Base-by-base conservation (phyloP, 1,284 basidiomycete species). In the Mycena citricolor region DNA sequence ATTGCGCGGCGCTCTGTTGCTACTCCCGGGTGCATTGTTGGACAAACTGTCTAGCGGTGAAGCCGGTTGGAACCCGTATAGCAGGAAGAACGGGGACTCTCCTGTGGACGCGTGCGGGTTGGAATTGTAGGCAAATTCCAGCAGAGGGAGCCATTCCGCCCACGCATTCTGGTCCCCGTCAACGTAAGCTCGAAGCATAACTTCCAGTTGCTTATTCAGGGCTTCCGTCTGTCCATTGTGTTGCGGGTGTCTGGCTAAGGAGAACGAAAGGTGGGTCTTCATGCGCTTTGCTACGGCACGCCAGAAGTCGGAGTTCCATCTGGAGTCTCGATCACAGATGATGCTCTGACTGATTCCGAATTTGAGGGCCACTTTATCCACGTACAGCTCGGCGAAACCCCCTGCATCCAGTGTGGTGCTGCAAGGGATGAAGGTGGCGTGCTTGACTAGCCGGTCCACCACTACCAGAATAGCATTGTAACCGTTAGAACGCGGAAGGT, bases 401-500 rank as follows among this genome's bases (percentile, higher is more conserved):
- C 23, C 31, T 16, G 21, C 10, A 16, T 36, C 32, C 3, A 49
- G 20, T 2, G 31, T 12, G 1, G 44, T 33, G 14, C 29, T 28
- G 1, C 31, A 34, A 11, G 62, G 62, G 11, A 66, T 60, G 42
- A 70, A 65, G 30, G 57, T 43, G 0, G 59, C 55, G 43, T 49
- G 46, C 45, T 68, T 66, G 10, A 65, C 61, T n/a, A 69, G 51
- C 2, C 39, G 49, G 51, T 65, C 61, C 2, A 68, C 63, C 0
- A 68, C 43, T 1, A 70, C 66, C 6, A 68, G 48, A 29, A 71
- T 65, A 1, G 49, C 36, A 21, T 50, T 42, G 29, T 22, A 57
- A 2, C 47, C 54, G 5, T 53, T 32, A 0, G 49, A 54, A 1
- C 16, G 12, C 3, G 59, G 58, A 0, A 61, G 39, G 4, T 52